phyloP scores from a whole-genome alignment of 352 stramenopile genomes.

The Peronospora belbahrii region DNA sequence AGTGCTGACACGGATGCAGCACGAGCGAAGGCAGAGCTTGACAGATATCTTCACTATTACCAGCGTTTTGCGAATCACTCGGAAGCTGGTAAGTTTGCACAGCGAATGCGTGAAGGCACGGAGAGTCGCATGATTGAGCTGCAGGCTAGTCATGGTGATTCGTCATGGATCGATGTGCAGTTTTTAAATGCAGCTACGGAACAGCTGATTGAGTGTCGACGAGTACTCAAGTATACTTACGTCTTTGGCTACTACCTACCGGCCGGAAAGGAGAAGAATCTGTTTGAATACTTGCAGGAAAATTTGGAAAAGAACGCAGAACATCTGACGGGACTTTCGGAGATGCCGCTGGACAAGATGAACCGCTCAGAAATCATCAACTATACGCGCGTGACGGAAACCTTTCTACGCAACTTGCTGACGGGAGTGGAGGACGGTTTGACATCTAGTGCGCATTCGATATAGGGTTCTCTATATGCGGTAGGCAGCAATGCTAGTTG shows the following conservation, averaged over 20 bases:
- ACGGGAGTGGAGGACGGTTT: constrained; percentile 86
- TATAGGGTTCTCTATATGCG: constrained; percentile 23
- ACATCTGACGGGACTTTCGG: constrained; percentile 84
- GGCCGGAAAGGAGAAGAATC: constrained; percentile 83
- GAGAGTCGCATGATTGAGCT: constrained; percentile 94
- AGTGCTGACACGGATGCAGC: constrained; percentile 78
- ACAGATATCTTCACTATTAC: constrained; percentile 99
- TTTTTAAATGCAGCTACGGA: constrained; percentile 96
- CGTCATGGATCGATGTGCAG: constrained; percentile 97
- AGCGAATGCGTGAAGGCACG: constrained; percentile 92
- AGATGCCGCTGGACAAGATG: constrained; percentile 89
- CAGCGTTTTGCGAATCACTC: constrained; percentile 96
- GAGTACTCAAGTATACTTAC: constrained; percentile 99
- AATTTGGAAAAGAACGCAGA: constrained; percentile 93
- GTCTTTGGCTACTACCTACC: constrained; percentile 92
- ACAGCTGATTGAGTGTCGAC: constrained; percentile 95
- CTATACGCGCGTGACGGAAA: constrained; percentile 91
- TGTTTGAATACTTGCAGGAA: constrained; percentile 93
- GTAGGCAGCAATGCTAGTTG: constrained; percentile 11
- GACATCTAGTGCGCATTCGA: constrained; percentile 35
- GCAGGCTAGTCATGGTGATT: constrained; percentile 86
- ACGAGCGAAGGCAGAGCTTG: constrained; percentile 92
- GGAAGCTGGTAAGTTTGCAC: constrained; percentile 94
- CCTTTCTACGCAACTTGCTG: constrained; percentile 88
- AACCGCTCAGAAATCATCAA: constrained; percentile 92